Conservation (phyloP, 2,329 filamentous ascomycete species). For the Calonectria pauciramosa region DNA sequence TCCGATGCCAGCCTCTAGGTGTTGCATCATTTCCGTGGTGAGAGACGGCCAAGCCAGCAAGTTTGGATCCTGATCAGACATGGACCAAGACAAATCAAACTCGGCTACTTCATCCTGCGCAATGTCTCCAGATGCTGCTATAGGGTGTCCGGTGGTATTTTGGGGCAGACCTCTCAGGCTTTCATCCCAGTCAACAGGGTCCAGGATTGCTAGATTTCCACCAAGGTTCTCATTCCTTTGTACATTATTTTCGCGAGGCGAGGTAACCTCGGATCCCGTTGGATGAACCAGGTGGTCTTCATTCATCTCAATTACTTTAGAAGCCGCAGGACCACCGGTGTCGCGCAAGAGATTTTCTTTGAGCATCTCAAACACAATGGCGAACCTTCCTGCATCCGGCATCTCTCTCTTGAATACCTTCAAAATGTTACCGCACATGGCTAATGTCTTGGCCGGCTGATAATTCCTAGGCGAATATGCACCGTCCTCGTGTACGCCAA, state of each 20-base stretch:
- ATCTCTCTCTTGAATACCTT: conserved; percentile 25
- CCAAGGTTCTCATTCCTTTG: not conserved
- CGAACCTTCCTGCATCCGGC: conserved; percentile 35
- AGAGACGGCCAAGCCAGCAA: not conserved
- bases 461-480: conserved; percentile 7
- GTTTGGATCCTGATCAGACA: not conserved
- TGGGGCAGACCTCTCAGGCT: not conserved
- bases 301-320: not conserved
- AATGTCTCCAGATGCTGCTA: not conserved
- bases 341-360: conserved; percentile 13
- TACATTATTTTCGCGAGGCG: not conserved
- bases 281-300: not conserved
- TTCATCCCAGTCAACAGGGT: not conserved
- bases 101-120: not conserved
- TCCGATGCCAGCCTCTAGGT: conserved; percentile 16
- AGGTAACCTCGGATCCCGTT: not conserved
- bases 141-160: not conserved
- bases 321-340: not conserved
- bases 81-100: not conserved
- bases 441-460: conserved; percentile 1
- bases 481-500: conserved; percentile 13
- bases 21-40: conserved; percentile 19
- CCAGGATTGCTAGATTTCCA: not conserved
- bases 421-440: conserved; percentile 10
- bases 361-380: conserved; percentile 37